Base-by-base conservation (phyloP, 1,284 basidiomycete genomes). In the Tilletia setariae region DNA sequence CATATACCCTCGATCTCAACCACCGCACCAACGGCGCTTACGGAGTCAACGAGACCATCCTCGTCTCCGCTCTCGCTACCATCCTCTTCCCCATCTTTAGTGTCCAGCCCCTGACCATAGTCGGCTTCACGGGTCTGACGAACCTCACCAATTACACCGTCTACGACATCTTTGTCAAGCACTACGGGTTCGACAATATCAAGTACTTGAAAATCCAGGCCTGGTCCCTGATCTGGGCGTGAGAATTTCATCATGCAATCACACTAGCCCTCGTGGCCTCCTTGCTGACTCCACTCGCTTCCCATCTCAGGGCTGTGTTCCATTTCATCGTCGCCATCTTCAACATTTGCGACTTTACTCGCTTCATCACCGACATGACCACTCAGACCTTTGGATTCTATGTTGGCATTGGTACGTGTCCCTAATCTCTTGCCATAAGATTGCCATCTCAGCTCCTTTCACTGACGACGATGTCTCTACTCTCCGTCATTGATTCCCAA, bases 361-460 rank as follows among this genome's bases (percentile, higher is more conserved):
- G 77, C 46, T 73, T 77, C 67, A 72, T 75, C 15, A 71, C 67
- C 70, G 93, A 92, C 88, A 87, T 97, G 85, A 91, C 93, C 1
- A 94, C 92, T 78, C 92, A 96, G 75, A 96, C 93, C 0, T 95
- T 95, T 79, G 93, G 94, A 1, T 93, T 94, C 70, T 84, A 82
- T 43, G 80, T 81, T 3, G 79, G 78, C 28, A 68, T 79, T 49
- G 76, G 78, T 61, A 30, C 9, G 53, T 40, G 15, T 21, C 35
- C 2, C 28, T 28, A 47, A 25, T 9, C 30, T 32, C 21, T 16
- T 8, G 21, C 16, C 25, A n/a, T n/a, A n/a, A n/a, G n/a, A n/a
- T n/a, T 47, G 13, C 25, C 21, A 6, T 19, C 21, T 44, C 43
- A 44, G 43, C 11, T 9, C 16, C 9, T 13, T 42, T 46, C 6